Base-by-base conservation (phyloP, 345 rosid genomes). In the Syzygium aromaticum region DNA sequence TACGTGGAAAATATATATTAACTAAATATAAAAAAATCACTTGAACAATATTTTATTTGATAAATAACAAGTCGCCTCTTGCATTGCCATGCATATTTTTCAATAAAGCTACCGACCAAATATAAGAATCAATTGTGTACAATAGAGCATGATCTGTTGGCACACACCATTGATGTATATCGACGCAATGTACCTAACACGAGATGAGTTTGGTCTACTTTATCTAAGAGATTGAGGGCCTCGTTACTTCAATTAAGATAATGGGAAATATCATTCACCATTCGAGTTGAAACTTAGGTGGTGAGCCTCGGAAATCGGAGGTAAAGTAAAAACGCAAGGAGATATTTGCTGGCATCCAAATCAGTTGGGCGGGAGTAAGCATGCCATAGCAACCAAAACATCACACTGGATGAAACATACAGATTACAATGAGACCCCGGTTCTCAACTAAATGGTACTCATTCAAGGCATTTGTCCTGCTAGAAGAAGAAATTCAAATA, bases 61-160 rank as follows among this genome's bases (percentile, higher is more conserved):
- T 8, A 54, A 54, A 0, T 54, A 1, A 3, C 22, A 21, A 8
- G 27, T 54, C 0, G 1, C 27, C 27, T 54, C 22, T 22, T 54
- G 11, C 59, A 54, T 54, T 54, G 27, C 59, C 59, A 54, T 54
- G 59, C 5, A 0, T 54, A 19, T 54, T 54, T 54, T 54, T 54
- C 27, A 22, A 54, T 8, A 25, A 22, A 54, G 27, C 59, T 22
- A 1, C 27, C 22, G 59, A 54, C 22, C 59, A 22, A 54, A 22
- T 54, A 25, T 3, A 3, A 54, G 11, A 54, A 54, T 54, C 59
- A 21, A 54, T 54, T 21, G 21, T 21, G 57, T 8, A 54, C 0
- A 1, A 22, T 10, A 21, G 0, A 21, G 59, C 0, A 54, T 22
- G 59, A 54, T 3, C 59, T 54, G 10, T 21, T 7, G 0, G 1